A percentile compares a stretch with the other conserved stretches of the same genome.
Evolutionary conservation across 2,329 filamentous ascomycete genomes (phyloP).

Genomic region (Calonectria crousiana): DNA sequence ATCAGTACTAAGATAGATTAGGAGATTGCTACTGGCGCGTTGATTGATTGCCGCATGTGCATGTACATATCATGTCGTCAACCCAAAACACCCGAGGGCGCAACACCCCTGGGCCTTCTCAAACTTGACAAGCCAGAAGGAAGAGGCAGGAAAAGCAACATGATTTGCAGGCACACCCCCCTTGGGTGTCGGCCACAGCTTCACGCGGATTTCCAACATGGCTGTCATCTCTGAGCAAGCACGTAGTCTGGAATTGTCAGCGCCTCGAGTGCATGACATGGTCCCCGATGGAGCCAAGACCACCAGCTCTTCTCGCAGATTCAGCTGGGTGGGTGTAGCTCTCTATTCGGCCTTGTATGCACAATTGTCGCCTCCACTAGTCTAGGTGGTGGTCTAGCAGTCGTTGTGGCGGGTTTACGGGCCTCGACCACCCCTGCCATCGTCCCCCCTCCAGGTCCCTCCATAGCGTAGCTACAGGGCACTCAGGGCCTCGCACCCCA

Average conservation of each 20-base stretch:
- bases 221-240: neutral
- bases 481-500: conserved; percentile 22
- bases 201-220: neutral
- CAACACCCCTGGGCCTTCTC: conserved; percentile 36
- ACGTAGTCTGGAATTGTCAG: neutral
- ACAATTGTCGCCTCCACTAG: conserved; percentile 21
- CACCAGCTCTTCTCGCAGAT: conserved; percentile 1
- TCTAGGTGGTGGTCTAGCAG: conserved; percentile 7
- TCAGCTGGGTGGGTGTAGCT: conserved; percentile 2
- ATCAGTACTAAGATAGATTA: conserved; percentile 11
- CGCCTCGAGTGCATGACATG: neutral
- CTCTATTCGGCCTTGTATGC: conserved; percentile 9
- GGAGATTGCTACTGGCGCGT: conserved; percentile 18
- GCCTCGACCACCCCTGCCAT: conserved; percentile 5
- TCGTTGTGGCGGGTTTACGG: conserved; percentile 19
- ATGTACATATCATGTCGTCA: conserved; percentile 28
- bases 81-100: conserved; percentile 42
- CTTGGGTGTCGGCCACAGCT: neutral
- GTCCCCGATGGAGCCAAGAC: conserved; percentile 4
- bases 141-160: neutral
- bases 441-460: conserved; percentile 18
- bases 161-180: neutral
- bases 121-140: conserved; percentile 23
- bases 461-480: conserved; percentile 29
- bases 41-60: conserved; percentile 16